Percentiles rank a stretch among this genome's conserved stretches.
These are phyloP conservation scores for Syzygium aromaticum DNA, from an alignment of 345 rosid species.

Conservation along the genomic window DNA sequence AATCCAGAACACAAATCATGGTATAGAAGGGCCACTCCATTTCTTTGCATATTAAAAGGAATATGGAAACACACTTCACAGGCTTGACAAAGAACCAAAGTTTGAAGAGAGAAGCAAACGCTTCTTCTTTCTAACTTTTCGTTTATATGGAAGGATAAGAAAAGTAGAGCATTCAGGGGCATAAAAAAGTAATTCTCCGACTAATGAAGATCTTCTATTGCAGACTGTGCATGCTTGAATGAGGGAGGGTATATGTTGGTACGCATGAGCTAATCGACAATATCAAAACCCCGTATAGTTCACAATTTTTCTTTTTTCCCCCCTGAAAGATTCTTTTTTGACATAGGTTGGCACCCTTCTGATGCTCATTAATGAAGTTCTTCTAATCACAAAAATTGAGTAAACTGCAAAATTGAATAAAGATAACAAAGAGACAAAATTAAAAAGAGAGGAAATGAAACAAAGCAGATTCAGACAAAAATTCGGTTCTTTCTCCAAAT, in stretches of 20 bases:
- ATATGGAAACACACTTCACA: background rate
- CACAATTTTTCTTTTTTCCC: background rate
- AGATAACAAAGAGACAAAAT: background rate
- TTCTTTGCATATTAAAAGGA: background rate
- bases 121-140: background rate
- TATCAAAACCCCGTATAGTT: background rate
- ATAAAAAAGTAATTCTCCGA: background rate
- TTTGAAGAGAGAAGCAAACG: background rate
- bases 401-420: constrained; percentile 20
- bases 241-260: background rate
- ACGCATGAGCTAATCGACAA: background rate
- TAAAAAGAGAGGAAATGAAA: background rate
- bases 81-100: background rate
- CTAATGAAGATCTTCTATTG: background rate
- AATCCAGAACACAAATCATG: background rate
- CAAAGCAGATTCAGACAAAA: background rate
- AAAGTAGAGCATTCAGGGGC: background rate
- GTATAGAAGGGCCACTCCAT: background rate
- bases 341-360: background rate
- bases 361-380: background rate
- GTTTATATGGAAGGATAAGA: background rate
- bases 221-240: background rate
- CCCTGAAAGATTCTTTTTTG: background rate
- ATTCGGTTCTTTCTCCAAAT: background rate
- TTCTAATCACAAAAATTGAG: background rate